phyloP scores from a whole-genome alignment of 2,329 filamentous ascomycete species.

The Epichloe baconii region DNA sequence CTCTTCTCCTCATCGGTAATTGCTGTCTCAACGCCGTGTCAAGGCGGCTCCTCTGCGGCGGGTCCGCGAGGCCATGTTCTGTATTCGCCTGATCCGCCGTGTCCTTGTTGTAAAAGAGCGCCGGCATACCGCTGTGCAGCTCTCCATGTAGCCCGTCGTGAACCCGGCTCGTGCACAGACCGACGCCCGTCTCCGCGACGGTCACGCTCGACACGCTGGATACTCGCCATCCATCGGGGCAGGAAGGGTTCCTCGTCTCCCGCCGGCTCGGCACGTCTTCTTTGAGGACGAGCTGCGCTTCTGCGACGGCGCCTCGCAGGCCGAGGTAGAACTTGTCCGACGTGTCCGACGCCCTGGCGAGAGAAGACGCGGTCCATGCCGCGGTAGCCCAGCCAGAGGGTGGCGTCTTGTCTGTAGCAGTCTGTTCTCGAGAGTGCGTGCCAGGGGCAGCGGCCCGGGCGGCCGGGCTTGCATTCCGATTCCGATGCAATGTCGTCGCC shows the following conservation, averaged over 20 bases:
- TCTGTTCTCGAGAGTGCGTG: conserved; percentile 29
- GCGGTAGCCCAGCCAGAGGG: conserved; percentile 28
- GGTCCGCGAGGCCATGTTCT: not conserved
- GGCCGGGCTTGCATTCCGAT: conserved; percentile 21
- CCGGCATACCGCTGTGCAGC: conserved; percentile 10
- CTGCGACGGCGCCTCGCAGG: conserved; percentile 32
- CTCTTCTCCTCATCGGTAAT: not conserved
- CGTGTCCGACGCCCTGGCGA: conserved; percentile 33
- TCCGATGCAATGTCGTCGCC: not conserved
- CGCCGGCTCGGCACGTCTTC: conserved; percentile 14
- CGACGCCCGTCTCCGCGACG: conserved; percentile 20
- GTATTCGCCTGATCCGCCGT: not conserved
- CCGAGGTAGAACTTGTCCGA: conserved; percentile 37
- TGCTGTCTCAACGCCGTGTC: conserved; percentile 9
- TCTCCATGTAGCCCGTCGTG: conserved; percentile 5
- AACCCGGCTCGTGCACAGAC: conserved; percentile 9
- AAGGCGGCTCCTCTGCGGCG: conserved; percentile 3
- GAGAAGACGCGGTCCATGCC: conserved; percentile 27
- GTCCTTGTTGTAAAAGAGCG: conserved; percentile 8
- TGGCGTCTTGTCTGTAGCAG: conserved; percentile 36
- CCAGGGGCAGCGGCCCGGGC: conserved; percentile 29
- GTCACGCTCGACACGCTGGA: conserved; percentile 8
- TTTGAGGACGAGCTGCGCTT: conserved; percentile 23
- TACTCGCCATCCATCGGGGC: not conserved
- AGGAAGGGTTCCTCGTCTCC: not conserved